Evolutionary conservation across 2,329 filamentous ascomycete species (phyloP).

Genomic region (Zasmidium citrigriseum): DNA sequence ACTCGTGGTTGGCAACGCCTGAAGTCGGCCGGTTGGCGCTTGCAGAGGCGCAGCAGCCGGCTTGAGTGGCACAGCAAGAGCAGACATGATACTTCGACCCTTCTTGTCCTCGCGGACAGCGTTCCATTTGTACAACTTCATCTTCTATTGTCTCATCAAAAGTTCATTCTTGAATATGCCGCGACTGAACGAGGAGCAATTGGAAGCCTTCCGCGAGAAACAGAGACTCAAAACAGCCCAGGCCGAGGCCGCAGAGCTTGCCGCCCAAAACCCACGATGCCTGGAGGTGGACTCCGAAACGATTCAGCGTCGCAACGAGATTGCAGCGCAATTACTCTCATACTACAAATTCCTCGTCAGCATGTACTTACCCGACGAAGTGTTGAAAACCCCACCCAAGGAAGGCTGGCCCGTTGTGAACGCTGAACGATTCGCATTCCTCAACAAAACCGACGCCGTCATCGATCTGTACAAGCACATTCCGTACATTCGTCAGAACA

Average conservation of each 20-base stretch:
- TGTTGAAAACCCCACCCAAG: constrained; percentile 4
- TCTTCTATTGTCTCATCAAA: no score
- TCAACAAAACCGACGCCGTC: constrained; percentile 7
- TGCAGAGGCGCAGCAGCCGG: no score
- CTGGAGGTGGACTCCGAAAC: constrained; percentile 3
- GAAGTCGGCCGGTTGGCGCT: no score
- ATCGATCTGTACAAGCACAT: constrained; percentile 10
- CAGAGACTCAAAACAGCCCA: no score
- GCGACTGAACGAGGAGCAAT: no score
- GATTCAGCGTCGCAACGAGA: constrained; percentile 1
- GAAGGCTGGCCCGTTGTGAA: constrained; percentile 7
- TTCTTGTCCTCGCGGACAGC: no score
- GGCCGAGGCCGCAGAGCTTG: neutral
- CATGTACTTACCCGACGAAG: neutral
- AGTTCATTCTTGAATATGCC: no score
- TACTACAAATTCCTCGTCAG: constrained; percentile 6
- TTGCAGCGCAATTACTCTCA: constrained; percentile 3
- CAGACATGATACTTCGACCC: no score
- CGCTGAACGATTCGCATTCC: constrained; percentile 4
- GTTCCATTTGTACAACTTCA: no score
- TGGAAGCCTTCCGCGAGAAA: no score
- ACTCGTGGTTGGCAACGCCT: no score
- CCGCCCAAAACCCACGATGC: constrained; percentile 1
- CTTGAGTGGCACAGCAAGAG: no score
- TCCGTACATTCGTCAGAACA: constrained; percentile 6